Evolutionary conservation across 2,329 filamentous ascomycete species (phyloP).

Genomic region (Dactylonectria macrodidyma): DNA sequence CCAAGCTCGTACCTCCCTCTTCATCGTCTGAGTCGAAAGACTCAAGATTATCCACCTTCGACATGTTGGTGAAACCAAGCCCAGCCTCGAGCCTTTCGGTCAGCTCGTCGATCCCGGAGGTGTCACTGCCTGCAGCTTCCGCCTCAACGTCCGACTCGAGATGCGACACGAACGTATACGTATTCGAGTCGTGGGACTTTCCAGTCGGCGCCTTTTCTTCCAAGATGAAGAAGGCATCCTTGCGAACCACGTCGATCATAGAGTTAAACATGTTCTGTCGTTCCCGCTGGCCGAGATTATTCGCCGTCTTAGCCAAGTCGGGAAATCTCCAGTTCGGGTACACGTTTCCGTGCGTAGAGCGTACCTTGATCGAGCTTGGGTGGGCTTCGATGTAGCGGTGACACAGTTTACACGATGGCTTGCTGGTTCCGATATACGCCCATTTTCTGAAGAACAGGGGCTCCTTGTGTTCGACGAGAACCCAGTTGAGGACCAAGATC

Average conservation of each 20-base stretch:
- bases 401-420: constrained; percentile 58
- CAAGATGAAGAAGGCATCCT: constrained; percentile 49
- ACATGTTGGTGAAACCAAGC: constrained; percentile 23
- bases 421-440: constrained; percentile 59
- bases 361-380: constrained; percentile 45
- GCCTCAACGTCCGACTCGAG: constrained; percentile 30
- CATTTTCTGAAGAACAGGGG: constrained; percentile 50
- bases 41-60: constrained; percentile 7
- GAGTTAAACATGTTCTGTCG: constrained; percentile 45
- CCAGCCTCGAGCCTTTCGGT: constrained; percentile 24
- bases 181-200: constrained; percentile 53
- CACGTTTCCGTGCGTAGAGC: constrained; percentile 54
- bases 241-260: constrained; percentile 46
- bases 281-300: neutral
- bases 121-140: constrained; percentile 24
- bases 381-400: constrained; percentile 53
- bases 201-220: constrained; percentile 44
- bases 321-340: constrained; percentile 58
- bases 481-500: constrained; percentile 45
- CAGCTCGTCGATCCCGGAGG: constrained; percentile 35
- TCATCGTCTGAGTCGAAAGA: constrained; percentile 38
- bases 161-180: constrained; percentile 34
- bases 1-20: constrained; percentile 32
- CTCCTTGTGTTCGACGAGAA: constrained; percentile 21
- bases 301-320: constrained; percentile 46